Evolutionary conservation across 139 green algal species (phyloP), one percentile per base, ranked within the genome.

Genomic region (Chlamydomonas urium): DNA sequence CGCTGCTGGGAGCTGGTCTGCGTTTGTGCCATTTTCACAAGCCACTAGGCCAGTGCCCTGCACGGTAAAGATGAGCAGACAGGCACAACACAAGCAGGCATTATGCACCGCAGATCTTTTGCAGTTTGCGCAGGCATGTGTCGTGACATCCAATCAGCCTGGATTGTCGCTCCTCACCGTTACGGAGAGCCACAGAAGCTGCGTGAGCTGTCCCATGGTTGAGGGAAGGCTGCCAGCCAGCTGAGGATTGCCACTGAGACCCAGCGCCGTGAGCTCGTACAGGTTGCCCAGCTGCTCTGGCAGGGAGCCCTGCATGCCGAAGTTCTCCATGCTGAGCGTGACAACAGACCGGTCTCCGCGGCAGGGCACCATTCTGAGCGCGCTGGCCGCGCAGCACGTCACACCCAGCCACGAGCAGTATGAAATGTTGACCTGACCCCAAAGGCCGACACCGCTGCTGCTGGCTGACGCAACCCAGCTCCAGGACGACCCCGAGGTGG

Each of bases 371-470:
- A n/a, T n/a, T n/a, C n/a, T n/a, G 8, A 72, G 59, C 6, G 37
- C 4, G 10, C 26, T 23, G 29, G 28, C 76, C 19, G 34, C 36
- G 56, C 77, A 82, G 66, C 77, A 82, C 8, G 47, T 69, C 4
- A 82, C 77, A 1, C 77, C 77, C 24, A 48, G 75, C 77, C 77
- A 82, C 24, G 59, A 75, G 69, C 59, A 76, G 68, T 50, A 65
- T 45, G 19, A 31, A 23, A 59, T 45, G 38, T 21, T 37, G 42
- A 5, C 26, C n/a, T n/a, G 58, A 38, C 3, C 10, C 21, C 26
- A 71, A 36, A 31, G 6, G 2, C 65, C 65, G 19, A 67, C 4
- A 5, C 21, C n/a, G 21, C 19, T 6, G 24, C 21, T 29, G 19
- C 50, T 61, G 59, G 21, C 38, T 17, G 59, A 42, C 8, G 37